These are phyloP conservation scores for Naganishia albida DNA, from an alignment of 1,284 basidiomycete genomes.

Conservation along the genomic window DNA sequence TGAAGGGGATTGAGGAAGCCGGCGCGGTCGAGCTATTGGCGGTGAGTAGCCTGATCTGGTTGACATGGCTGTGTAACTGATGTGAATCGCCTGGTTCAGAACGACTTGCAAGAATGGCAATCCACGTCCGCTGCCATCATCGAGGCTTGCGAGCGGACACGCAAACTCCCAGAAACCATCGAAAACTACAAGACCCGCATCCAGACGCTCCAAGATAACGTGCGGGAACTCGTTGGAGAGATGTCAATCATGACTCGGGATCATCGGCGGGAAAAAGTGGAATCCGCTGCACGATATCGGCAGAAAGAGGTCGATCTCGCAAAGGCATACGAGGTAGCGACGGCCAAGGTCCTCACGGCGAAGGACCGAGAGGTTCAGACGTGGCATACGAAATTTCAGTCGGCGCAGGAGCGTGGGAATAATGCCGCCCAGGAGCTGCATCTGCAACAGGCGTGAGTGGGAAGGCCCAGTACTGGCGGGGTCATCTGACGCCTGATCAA, in stretches of 20 bases:
- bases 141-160: slow-evolving; percentile 12
- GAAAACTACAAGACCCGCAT: slow-evolving; percentile 17
- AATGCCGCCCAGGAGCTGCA: slow-evolving; percentile 7
- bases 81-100: not conserved
- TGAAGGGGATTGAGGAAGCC: slow-evolving; percentile 4
- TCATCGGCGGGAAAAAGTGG: slow-evolving; percentile 9
- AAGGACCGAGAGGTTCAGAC: slow-evolving; percentile 8
- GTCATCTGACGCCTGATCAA: not conserved
- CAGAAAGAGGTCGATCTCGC: slow-evolving; percentile 1
- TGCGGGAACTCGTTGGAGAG: not conserved
- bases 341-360: not conserved
- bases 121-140: slow-evolving; percentile 15
- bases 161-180: slow-evolving; percentile 9
- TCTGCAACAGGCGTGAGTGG: slow-evolving; percentile 3
- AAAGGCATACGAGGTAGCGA: not conserved
- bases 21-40: slow-evolving; percentile 5
- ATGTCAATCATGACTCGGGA: not conserved
- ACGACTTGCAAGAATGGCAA: slow-evolving; percentile 26
- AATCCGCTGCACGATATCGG: slow-evolving; percentile 1
- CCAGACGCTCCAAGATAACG: not conserved
- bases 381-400: slow-evolving; percentile 16
- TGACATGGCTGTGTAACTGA: not conserved
- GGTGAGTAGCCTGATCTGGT: not conserved
- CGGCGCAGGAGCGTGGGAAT: slow-evolving; percentile 18
- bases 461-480: too few relatives aligned